Conservation (phyloP, 2,329 filamentous ascomycete genomes). For the Diaporthe vaccinii region DNA sequence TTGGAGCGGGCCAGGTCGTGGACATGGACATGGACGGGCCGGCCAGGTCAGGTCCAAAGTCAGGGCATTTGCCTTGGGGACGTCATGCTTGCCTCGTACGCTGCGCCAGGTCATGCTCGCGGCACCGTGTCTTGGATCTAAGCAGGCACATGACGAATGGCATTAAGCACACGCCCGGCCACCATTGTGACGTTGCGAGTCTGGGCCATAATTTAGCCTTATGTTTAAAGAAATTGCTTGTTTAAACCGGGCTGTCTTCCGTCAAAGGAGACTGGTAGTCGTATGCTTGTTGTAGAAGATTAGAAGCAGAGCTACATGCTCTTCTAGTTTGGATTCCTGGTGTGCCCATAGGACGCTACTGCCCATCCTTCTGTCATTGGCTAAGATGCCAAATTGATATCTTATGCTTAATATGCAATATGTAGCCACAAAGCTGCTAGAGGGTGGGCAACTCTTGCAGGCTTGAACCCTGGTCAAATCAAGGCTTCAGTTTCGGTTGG, state of each 20-base stretch:
- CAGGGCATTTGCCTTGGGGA: neutral
- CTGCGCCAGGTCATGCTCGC: neutral
- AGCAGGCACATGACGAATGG: neutral
- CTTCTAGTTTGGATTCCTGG: neutral
- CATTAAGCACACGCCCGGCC: neutral
- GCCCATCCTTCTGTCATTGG: neutral
- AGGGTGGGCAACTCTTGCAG: neutral
- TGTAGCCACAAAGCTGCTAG: neutral
- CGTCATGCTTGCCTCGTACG: neutral
- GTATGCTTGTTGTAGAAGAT: neutral
- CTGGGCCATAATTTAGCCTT: neutral
- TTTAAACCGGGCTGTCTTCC: neutral
- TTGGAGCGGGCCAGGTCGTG: constrained; percentile 14
- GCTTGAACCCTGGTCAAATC: neutral
- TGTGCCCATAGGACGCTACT: neutral
- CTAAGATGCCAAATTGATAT: no score
- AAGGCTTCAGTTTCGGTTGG: neutral
- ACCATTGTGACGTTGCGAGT: neutral
- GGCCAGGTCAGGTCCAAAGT: neutral
- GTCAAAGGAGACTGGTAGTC: neutral
- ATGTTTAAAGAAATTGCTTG: neutral
- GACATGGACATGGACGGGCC: neutral
- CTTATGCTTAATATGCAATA: neutral
- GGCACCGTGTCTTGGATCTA: neutral
- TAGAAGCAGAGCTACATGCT: no score